phyloP scores from a whole-genome alignment of 176 grass and related monocot genomes.

The bread wheat (Triticum aestivum) region IWGSC_CS_RefSeq_v2.1 NC_057803.1:569446154-569446653 shows the following conservation, averaged over 20 bases:
- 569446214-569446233: slow-evolving; percentile 56
- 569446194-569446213: slow-evolving; percentile 61
- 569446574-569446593: slow-evolving; percentile 63
- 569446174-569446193: slow-evolving; percentile 66
- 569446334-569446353: slow-evolving; percentile 56
- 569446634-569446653: slow-evolving; percentile 52
- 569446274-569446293: slow-evolving; percentile 57
- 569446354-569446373: slow-evolving; percentile 51
- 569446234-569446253: slow-evolving; percentile 53
- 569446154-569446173: slow-evolving; percentile 64
- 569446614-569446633: slow-evolving; percentile 46
- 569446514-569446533: background rate
- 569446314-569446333: slow-evolving; percentile 65
- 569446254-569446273: slow-evolving; percentile 60
- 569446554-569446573: slow-evolving; percentile 64
- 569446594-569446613: slow-evolving; percentile 60
- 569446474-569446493: background rate
- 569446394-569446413: slow-evolving; percentile 53
- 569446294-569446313: slow-evolving; percentile 53
- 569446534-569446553: slow-evolving; percentile 62
- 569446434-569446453: background rate
- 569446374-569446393: slow-evolving; percentile 62
- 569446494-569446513: background rate
- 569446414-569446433: slow-evolving; percentile 25
- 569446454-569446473: background rate